These are phyloP conservation scores for Groenewaldozyma salmanticensis DNA, from an alignment of 805 yeast genomes.

Conservation along the genomic window DNA sequence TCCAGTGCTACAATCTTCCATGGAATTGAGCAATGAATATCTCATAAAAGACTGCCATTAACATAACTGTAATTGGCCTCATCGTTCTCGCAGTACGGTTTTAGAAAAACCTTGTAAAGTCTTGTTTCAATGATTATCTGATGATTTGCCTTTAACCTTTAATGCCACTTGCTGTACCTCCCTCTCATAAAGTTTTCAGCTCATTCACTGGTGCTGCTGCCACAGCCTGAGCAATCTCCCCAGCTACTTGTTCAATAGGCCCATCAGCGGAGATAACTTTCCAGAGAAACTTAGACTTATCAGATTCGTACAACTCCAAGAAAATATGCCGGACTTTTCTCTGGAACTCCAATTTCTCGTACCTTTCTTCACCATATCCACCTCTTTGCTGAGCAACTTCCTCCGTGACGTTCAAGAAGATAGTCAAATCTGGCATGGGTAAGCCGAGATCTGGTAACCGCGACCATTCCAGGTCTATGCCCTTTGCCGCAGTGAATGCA, in stretches of 20 bases:
- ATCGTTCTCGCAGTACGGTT: too few relatives aligned
- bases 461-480: conserved; percentile 68
- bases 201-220: not conserved
- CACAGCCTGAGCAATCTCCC: conserved; percentile 23
- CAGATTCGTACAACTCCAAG: conserved; percentile 22
- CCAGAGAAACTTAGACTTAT: conserved; percentile 26
- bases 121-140: too few relatives aligned
- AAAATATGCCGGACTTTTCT: conserved; percentile 56
- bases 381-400: conserved; percentile 40
- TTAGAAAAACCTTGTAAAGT: too few relatives aligned
- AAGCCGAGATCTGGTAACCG: conserved; percentile 71
- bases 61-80: too few relatives aligned
- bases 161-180: too few relatives aligned
- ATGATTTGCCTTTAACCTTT: too few relatives aligned
- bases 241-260: conserved; percentile 46
- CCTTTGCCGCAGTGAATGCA: conserved; percentile 86
- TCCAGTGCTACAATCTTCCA: too few relatives aligned
- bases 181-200: not conserved
- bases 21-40: too few relatives aligned
- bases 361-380: conserved; percentile 92
- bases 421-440: conserved; percentile 74
- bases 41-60: too few relatives aligned
- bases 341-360: conserved; percentile 72
- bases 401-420: conserved; percentile 59
- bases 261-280: conserved; percentile 50